Evolutionary conservation across 768 basidiomycete species (phyloP), one percentile per base, ranked within the genome.

Genomic region (Mycena rebaudengoi): DNA sequence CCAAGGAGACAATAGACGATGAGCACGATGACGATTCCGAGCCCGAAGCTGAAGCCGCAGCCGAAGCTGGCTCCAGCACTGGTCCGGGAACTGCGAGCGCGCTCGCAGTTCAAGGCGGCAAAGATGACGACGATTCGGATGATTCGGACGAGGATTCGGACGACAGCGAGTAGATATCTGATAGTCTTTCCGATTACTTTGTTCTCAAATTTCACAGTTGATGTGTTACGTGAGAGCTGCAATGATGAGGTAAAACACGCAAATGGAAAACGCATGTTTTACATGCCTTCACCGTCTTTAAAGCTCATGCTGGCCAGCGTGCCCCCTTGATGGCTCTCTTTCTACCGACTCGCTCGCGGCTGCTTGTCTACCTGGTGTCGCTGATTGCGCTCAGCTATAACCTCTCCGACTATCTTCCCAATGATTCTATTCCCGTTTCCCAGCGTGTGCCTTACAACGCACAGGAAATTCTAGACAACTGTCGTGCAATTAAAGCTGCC

Each of bases 401-500:
- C 30, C 39, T 55, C 12, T 30, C 57, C 12, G 40, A 35, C 30
- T 28, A 63, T 53, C n/a, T 67, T 23, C 62, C 58, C 21, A 30
- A 55, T 18, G 21, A 53, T 28, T 41, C 29, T 52, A 40, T 43
- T 43, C 28, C 33, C 43, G n/a, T 55, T 29, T 45, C 64, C 14
- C 70, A 64, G 5, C 65, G 62, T 30, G 43, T 66, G 1, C 72
- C 75, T 11, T 40, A 67, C 29, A 71, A 75, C 55, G 69, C 72
- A 11, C 70, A 78, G 64, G 70, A 75, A 30, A 74, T 82, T 25
- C 79, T 82, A 39, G 69, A 69, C n/a, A 80, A 73, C 52, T 97
- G 69, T 86, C 88, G 57, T 78, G 81, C 70, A 74, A 78, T 78
- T 76, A 86, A 74, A 78, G 80, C 62, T 76, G 80, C 52, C 74